Evolutionary conservation across 345 rosid species (phyloP).

Genomic region (Citrus australasica): DNA sequence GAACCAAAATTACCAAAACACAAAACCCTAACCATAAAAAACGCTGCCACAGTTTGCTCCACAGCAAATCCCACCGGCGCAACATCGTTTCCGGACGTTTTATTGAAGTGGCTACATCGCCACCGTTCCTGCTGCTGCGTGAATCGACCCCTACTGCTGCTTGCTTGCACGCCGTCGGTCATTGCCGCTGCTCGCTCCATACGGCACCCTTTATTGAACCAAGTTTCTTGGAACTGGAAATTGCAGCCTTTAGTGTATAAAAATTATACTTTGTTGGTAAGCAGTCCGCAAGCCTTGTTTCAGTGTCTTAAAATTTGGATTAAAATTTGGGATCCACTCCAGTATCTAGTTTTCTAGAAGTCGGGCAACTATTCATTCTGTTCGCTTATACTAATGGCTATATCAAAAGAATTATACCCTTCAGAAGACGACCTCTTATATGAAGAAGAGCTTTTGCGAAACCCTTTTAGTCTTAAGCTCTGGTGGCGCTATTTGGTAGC

Average conservation of each 20-base stretch:
- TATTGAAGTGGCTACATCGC: not conserved
- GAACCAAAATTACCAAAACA: not conserved
- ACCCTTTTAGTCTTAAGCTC: constrained; percentile 76
- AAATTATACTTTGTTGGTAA: too few relatives aligned
- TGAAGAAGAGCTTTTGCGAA: constrained; percentile 85
- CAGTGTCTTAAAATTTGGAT: not conserved
- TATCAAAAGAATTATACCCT: constrained; percentile 76
- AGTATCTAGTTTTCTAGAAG: too few relatives aligned
- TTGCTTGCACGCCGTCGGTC: not conserved
- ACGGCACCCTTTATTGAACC: not conserved
- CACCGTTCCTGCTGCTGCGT: not conserved
- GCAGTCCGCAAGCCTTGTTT: not conserved
- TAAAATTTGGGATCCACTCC: not conserved
- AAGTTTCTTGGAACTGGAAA: not conserved
- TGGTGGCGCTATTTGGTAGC: constrained; percentile 97
- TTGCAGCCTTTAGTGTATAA: not conserved
- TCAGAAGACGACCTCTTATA: constrained; percentile 77
- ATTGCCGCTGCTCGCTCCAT: not conserved
- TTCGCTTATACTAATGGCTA: constrained; percentile 37
- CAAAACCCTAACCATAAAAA: not conserved
- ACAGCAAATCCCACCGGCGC: not conserved
- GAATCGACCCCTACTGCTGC: not conserved
- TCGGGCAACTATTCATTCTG: not conserved
- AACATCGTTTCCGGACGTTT: not conserved
- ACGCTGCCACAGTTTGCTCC: not conserved